Base-by-base conservation (phyloP, 192 early-diverging fungal species). In the Anaeromyces robustus region DNA sequence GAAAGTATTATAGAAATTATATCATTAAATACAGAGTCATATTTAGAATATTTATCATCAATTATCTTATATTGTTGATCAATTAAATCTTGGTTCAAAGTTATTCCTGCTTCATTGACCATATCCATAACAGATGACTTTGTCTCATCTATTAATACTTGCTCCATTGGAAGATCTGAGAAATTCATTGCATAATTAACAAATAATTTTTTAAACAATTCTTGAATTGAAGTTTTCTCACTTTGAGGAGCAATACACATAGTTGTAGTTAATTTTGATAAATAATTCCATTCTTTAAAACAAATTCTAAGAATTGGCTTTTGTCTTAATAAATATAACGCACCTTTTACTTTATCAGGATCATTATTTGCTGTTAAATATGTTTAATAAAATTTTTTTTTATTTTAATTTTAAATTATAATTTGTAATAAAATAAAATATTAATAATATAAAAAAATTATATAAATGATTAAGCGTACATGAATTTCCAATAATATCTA, bases 141-240 rank as follows among this genome's bases (percentile, higher is more conserved):
- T 17, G 87, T 80, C 19, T 84, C 81, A 3, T 80, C 81, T 29
- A 83, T 83, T 29, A 83, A 39, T 14, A 89, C 80, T 7, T 86
- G 81, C 80, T 85, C 84, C 80, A 92, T 90, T 22, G 87, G 85
- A 9, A 83, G 84, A 79, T 87, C 85, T 16, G 85, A 87, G 78
- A 87, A 84, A 32, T 90, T 86, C 32, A 85, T 82, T 2, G 91
- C 81, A 79, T 91, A 92, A 29, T 91, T 89, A 12, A 90, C 68
- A 83, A 92, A 93, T 7, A 89, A 83, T 81, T 88, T 92, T 12
- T 91, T 84, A 29, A 93, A 84, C 17, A 92, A 79, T 77, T 91
- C 86, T 82, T 94, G 93, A 28, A 94, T 86, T 12, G 91, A 90
- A 2, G 88, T 86, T 86, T 91, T 78, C 26, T 39, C 78, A 34